These are phyloP conservation scores for Coccomyxa sp. DNA, from an alignment of 139 green algal species.

Conservation along the genomic window DNA sequence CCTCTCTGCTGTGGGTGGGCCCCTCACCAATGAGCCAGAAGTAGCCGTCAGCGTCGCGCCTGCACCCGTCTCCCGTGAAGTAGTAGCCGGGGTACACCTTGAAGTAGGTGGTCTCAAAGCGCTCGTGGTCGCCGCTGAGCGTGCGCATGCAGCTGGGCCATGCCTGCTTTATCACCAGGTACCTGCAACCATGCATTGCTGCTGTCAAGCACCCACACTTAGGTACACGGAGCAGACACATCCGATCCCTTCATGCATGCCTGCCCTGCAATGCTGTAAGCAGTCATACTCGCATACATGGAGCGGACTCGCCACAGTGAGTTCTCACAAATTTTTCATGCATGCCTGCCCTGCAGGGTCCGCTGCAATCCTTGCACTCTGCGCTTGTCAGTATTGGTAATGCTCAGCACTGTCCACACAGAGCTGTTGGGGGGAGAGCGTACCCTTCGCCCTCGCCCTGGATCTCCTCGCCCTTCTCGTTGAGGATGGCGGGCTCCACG, in stretches of 20 bases:
- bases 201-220: too few relatives aligned
- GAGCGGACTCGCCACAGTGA: too few relatives aligned
- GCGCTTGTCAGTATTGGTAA: too few relatives aligned
- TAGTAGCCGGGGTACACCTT: constrained; percentile 58
- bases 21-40: constrained; percentile 69
- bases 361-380: too few relatives aligned
- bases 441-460: constrained; percentile 16
- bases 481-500: constrained; percentile 83
- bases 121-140: constrained; percentile 81
- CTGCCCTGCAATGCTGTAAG: too few relatives aligned
- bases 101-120: constrained; percentile 97
- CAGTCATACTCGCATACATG: too few relatives aligned
- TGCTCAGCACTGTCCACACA: too few relatives aligned
- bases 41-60: constrained; percentile 72
- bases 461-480: constrained; percentile 39
- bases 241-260: too few relatives aligned
- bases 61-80: constrained; percentile 77
- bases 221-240: too few relatives aligned
- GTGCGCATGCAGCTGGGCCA: constrained; percentile 90
- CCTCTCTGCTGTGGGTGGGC: too few relatives aligned
- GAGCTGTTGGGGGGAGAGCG: not conserved
- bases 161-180: constrained; percentile 66
- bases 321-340: too few relatives aligned
- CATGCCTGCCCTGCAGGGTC: too few relatives aligned
- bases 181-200: constrained; percentile 7